Percentiles rank a stretch among this genome's conserved stretches.
These are phyloP conservation scores for Extremus antarcticus DNA, from an alignment of 495 filamentous ascomycete species.

Conservation along the genomic window DNA sequence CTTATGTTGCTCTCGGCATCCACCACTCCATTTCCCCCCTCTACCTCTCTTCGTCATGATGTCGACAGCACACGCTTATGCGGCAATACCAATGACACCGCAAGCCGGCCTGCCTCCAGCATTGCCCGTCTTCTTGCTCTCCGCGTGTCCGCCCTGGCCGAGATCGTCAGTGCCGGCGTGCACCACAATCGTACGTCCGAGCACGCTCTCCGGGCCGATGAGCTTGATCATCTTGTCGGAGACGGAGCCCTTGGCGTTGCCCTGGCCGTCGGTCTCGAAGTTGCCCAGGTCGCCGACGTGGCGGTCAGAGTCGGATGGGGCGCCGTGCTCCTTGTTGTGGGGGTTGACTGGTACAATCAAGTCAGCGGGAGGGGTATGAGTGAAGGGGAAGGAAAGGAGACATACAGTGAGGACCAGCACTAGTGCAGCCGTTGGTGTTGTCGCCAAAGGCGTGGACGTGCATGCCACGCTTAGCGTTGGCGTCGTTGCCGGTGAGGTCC, in stretches of 20 bases:
- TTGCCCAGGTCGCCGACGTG: slow-evolving; percentile 97
- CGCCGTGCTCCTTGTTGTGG: slow-evolving; percentile 79
- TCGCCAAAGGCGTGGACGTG: slow-evolving; percentile 98
- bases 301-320: slow-evolving; percentile 66
- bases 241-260: slow-evolving; percentile 67
- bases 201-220: slow-evolving; percentile 87
- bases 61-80: slow-evolving; percentile 1
- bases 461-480: slow-evolving; percentile 92
- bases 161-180: slow-evolving; percentile 94
- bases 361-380: not conserved
- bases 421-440: slow-evolving; percentile 99
- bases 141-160: slow-evolving; percentile 75
- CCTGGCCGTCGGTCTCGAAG: slow-evolving; percentile 86
- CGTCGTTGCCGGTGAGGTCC: slow-evolving; percentile 83
- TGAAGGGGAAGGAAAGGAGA: slow-evolving; percentile 4
- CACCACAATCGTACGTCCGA: slow-evolving; percentile 90
- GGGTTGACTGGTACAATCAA: slow-evolving; percentile 71
- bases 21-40: not conserved
- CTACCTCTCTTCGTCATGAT: not conserved
- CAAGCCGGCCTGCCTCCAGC: slow-evolving; percentile 87
- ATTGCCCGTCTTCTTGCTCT: slow-evolving; percentile 96
- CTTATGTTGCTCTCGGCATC: too few species aligned
- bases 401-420: slow-evolving; percentile 91
- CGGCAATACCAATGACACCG: slow-evolving; percentile 78
- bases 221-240: slow-evolving; percentile 78